A percentile compares a stretch with the other conserved stretches of the same genome.
phyloP scores from a whole-genome alignment of 2,329 filamentous ascomycete genomes.

The Davidsoniella neocaledoniae region DNA sequence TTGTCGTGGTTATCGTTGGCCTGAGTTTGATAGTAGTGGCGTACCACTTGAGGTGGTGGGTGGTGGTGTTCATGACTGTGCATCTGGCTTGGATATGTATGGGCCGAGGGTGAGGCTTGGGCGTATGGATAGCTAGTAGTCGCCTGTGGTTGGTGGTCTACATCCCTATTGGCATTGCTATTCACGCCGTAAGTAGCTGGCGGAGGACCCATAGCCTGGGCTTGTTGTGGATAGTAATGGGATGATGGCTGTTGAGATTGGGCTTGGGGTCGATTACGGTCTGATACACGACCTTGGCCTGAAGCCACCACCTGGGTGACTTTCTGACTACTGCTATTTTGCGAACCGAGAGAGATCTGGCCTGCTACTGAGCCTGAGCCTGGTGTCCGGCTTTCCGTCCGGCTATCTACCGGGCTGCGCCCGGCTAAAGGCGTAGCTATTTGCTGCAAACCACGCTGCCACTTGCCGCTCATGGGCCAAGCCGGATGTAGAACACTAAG shows the following conservation, averaged over 20 bases:
- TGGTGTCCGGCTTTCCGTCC: neutral
- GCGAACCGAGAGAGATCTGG: no score
- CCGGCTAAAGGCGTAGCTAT: constrained; percentile 14
- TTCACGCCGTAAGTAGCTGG: no score
- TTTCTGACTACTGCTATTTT: no score
- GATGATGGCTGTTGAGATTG: neutral
- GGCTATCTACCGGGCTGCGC: constrained; percentile 1
- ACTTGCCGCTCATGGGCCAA: constrained; percentile 16
- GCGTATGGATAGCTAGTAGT: no score
- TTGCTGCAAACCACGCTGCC: constrained; percentile 14
- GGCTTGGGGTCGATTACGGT: neutral
- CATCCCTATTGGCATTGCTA: no score
- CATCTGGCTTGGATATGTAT: no score
- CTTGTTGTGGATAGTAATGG: neutral
- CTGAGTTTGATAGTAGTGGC: neutral
- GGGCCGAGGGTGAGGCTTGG: no score
- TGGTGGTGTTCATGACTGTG: no score
- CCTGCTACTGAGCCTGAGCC: neutral
- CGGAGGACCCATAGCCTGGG: no score
- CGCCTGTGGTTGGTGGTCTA: no score
- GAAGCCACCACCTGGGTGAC: neutral
- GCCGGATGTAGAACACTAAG: constrained; percentile 16
- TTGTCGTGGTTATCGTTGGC: neutral
- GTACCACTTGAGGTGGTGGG: no score
- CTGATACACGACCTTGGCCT: neutral